These are phyloP conservation scores for Dendrobium huoshanense DNA, from an alignment of 106 monocot species.

Conservation along the genomic window DNA sequence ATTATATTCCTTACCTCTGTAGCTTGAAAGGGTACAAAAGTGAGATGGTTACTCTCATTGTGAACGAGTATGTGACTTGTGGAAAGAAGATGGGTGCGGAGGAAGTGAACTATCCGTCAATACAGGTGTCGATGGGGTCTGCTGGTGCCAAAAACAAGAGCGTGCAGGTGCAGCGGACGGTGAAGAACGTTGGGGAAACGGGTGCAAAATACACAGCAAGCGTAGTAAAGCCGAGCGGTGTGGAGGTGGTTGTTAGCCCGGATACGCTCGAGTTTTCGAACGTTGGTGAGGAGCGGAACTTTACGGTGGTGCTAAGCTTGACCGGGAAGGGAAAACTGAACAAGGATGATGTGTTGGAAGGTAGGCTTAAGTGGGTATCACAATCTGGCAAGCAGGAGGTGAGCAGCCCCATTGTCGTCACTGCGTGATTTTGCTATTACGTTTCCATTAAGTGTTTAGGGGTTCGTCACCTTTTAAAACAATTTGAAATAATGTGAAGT, in stretches of 20 bases:
- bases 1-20: conserved; percentile 16
- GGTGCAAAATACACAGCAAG: neutral
- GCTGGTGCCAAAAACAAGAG: too few relatives aligned
- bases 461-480: too few relatives aligned
- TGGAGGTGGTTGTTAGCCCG: conserved; percentile 25
- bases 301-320: neutral
- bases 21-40: neutral
- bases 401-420: neutral
- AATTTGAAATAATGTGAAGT: neutral
- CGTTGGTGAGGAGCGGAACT: neutral
- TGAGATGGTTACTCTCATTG: neutral
- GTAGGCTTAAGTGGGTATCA: neutral
- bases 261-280: conserved; percentile 9
- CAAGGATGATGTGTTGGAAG: neutral
- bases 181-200: conserved; percentile 34
- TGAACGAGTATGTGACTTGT: neutral
- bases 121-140: conserved; percentile 15
- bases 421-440: neutral
- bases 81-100: neutral
- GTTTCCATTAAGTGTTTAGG: neutral
- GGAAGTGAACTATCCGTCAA: conserved; percentile 43
- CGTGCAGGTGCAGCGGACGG: conserved; percentile 20
- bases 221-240: conserved; percentile 12
- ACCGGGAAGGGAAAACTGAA: neutral
- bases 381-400: neutral